Base-by-base conservation (phyloP, 805 yeast genomes). In the Kuraishia borneana region DNA sequence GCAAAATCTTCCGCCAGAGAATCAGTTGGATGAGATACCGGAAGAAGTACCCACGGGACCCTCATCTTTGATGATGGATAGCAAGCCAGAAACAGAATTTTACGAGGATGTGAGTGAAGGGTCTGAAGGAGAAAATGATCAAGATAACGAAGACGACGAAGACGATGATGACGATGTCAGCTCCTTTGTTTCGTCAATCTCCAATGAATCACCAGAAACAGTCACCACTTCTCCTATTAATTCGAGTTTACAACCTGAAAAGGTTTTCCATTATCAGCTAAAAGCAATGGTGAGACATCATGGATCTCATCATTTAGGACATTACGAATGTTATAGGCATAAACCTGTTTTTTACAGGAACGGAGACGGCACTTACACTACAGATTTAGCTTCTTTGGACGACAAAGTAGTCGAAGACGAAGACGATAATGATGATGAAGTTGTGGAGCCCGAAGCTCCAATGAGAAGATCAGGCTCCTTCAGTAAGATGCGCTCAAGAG, bases 241-340 rank as follows among this genome's bases (percentile, higher is more conserved):
- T 7, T 18, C 21, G 8, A 14, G 25, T 5, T 16, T 20, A 5
- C n/a, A 12, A 13, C 16, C 32, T 9, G 14, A n/a, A 4, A 27
- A 37, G 18, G 26, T 36, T 2, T 45, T 47, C 39, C 65, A 59
- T 27, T 87, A 83, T 51, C 61, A 62, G 39, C 62, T 92, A 25
- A 70, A 68, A 40, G 81, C 96, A 0, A 60, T 84, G 40, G 75
- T 92, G 14, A 70, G 87, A 42, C 97, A 92, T 51, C 73, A 77
- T 31, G 98, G 98, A 0, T 76, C 89, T 1, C 96, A 88, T 54
- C 68, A 76, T 16, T 71, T 75, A 30, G 97, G 97, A 1, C 97
- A 88, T 50, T 88, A 87, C 51, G 95, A 88, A 47, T 83, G 95
- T 46, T 84, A 74, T 51, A 76, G 82, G 41, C 75, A 74, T 32